Evolutionary conservation across 768 basidiomycete genomes (phyloP), one percentile per base, ranked within the genome.

Genomic region (Mycena capillaripes): DNA sequence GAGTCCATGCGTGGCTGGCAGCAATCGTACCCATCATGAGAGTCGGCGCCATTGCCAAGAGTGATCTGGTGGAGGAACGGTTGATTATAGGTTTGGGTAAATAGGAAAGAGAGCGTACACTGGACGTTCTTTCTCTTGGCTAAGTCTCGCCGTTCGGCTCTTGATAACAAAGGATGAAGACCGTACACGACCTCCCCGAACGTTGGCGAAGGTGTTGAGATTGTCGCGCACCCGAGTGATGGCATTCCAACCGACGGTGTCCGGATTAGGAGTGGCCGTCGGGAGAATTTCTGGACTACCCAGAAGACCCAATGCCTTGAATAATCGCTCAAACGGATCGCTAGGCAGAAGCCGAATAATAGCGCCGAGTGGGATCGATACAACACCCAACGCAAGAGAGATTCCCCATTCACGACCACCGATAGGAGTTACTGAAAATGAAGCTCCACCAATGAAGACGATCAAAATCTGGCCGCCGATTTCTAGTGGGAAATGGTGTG

Each of bases 391-490:
- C 58, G 95, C 92, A 44, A 99, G 84, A 0, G 95, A 94, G 75
- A 99, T 95, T 63, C 91, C 97, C 98, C 98, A 99, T 81, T 97
- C 96, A 46, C 90, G 90, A 11, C 94, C 96, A 44, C 85, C 84
- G 60, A 99, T 91, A 10, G 79, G 86, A 0, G 90, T 92, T 11
- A 98, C 97, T 78, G 94, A 92, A 87, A 99, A 99, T 0, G 97
- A 97, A 3, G 94, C 88, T 40, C 95, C 93, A 46, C 97, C 97
- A 50, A 99, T 87, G 77, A 96, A 95, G 62, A 98, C 94, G 67
- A 99, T 97, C 71, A 96, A 71, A 55, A 97, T 80, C 80, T 99
- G 98, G 21, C 93, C 89, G 17, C 85, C 94, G 76, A 97, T 87
- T 89, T 99, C 97, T 97, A 80, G n/a, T 69, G 36, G 16, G 38